A percentile compares a stretch with the other conserved stretches of the same genome.
phyloP scores from a whole-genome alignment of 768 basidiomycete species.

The Pulveroboletus sp. region DNA sequence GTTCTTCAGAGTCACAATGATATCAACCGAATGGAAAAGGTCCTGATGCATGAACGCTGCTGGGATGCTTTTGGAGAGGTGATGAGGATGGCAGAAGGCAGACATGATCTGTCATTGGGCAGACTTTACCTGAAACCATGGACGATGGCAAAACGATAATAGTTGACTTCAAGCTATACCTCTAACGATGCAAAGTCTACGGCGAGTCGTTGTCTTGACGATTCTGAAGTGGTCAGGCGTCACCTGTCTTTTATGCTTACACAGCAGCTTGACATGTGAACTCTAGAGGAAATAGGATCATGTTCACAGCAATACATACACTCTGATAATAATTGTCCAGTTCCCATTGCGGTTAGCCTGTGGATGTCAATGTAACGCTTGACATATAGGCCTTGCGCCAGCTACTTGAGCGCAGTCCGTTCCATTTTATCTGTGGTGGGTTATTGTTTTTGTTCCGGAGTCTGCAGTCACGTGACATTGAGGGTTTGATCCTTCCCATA shows the following conservation, averaged over 20 bases:
- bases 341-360: conserved; percentile 7
- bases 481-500: neutral
- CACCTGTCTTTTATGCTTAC: conserved; percentile 3
- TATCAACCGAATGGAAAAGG: conserved; percentile 20
- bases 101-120: conserved; percentile 49
- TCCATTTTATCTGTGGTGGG: conserved; percentile 3
- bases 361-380: neutral
- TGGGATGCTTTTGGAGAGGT: conserved; percentile 53
- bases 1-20: conserved; percentile 9
- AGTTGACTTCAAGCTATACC: neutral
- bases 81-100: conserved; percentile 58
- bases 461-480: conserved; percentile 20
- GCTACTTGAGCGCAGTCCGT: conserved; percentile 1
- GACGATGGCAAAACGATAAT: conserved; percentile 12
- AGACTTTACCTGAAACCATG: conserved; percentile 35
- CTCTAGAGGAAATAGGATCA: neutral
- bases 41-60: conserved; percentile 34
- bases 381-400: conserved; percentile 13
- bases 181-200: neutral
- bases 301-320: neutral
- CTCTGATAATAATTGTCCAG: conserved; percentile 11
- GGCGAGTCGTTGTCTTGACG: conserved; percentile 8
- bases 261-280: neutral
- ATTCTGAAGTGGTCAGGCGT: neutral
- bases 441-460: conserved; percentile 22